These are phyloP conservation scores for Penicillium concentricum DNA, from an alignment of 2,329 filamentous ascomycete species.

Conservation along the genomic window DNA sequence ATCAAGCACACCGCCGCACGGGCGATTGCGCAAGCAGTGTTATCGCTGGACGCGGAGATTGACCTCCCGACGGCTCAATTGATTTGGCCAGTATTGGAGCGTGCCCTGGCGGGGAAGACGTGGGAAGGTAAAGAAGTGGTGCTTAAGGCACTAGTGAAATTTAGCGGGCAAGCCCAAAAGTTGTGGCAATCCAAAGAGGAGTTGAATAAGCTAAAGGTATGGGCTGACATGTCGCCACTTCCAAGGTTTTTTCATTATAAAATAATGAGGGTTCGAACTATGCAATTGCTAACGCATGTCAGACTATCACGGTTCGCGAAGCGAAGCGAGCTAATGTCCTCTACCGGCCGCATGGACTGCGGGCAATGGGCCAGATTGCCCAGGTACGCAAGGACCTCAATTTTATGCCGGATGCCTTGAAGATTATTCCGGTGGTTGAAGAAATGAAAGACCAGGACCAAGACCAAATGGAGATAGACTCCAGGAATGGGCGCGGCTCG, in stretches of 20 bases:
- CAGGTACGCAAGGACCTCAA: constrained; percentile 66
- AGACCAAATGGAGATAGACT: constrained; percentile 69
- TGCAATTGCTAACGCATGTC: constrained; percentile 15
- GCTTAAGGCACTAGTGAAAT: constrained; percentile 73
- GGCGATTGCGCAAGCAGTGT: constrained; percentile 71
- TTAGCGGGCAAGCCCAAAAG: constrained; percentile 63
- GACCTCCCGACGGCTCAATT: constrained; percentile 58
- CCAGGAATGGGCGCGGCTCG: constrained; percentile 37
- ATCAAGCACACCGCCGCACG: constrained; percentile 86
- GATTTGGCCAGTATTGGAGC: constrained; percentile 83
- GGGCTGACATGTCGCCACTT: not conserved
- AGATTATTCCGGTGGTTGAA: constrained; percentile 64
- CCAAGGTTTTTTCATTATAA: not conserved
- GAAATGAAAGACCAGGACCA: constrained; percentile 48
- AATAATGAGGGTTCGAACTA: not conserved
- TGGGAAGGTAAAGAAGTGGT: constrained; percentile 90
- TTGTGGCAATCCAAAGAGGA: constrained; percentile 60
- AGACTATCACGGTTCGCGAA: constrained; percentile 73
- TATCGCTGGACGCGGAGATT: constrained; percentile 59
- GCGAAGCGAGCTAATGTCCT: constrained; percentile 86
- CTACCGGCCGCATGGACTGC: constrained; percentile 75
- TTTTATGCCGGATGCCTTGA: constrained; percentile 65
- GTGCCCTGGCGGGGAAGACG: constrained; percentile 80
- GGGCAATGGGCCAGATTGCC: constrained; percentile 70
- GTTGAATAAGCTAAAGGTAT: constrained; percentile 66